phyloP scores from a whole-genome alignment of 208 protist genomes.

The Leishmania braziliensis region DNA sequence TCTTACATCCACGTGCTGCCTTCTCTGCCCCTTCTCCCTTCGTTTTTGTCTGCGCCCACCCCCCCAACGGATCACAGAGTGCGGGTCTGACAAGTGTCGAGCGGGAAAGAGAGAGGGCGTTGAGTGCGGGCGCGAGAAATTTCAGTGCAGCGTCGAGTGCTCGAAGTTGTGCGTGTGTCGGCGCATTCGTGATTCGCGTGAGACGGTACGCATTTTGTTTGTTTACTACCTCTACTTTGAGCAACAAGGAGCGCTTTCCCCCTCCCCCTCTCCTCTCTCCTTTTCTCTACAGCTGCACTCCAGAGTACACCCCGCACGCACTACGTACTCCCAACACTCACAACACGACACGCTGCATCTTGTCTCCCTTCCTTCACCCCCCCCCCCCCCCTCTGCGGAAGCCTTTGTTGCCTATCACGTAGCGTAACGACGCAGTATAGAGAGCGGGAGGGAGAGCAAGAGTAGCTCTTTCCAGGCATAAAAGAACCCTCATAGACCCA shows the following conservation, averaged over 20 bases:
- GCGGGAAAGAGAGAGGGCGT: not conserved
- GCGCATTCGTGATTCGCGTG: not conserved
- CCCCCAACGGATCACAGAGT: not conserved
- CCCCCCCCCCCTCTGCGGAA: not conserved
- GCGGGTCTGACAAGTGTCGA: not conserved
- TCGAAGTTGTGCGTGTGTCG: not conserved
- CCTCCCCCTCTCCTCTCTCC: not conserved
- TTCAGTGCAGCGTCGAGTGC: not conserved
- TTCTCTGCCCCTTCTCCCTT: not conserved
- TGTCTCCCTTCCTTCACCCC: not conserved
- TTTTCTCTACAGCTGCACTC: not conserved
- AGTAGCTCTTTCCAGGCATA: not conserved
- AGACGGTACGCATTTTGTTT: not conserved
- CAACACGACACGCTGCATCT: too few relatives aligned
- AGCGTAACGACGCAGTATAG: not conserved
- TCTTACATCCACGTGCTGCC: not conserved
- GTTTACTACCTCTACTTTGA: not conserved
- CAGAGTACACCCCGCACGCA: not conserved
- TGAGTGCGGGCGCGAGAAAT: too few relatives aligned
- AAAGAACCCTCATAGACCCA: slow-evolving; percentile 1
- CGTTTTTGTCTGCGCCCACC: not conserved
- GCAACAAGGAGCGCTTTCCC: not conserved
- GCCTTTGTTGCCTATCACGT: not conserved
- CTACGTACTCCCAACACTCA: not conserved
- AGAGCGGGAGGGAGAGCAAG: not conserved